A percentile compares a stretch with the other conserved stretches of the same genome.
Evolutionary conservation across 2,329 filamentous ascomycete genomes (phyloP).

Genomic region (Aspergillus intermedius): DNA sequence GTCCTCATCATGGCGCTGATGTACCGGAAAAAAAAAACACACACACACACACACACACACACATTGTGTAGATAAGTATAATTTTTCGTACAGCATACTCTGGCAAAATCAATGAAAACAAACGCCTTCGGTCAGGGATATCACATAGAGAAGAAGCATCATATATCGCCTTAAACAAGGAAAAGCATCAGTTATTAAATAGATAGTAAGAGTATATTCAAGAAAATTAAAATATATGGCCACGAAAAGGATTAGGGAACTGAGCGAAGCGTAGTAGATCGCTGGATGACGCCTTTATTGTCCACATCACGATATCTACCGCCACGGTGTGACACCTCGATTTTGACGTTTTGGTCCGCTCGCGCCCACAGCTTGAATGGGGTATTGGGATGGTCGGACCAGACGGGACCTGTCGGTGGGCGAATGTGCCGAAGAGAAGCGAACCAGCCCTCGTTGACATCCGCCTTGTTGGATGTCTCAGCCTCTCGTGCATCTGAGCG

Average conservation of each 20-base stretch:
- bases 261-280: conserved; percentile 1
- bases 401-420: conserved; percentile 14
- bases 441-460: conserved; percentile 25
- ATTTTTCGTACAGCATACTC: too few species aligned
- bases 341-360: conserved; percentile 25
- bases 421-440: conserved; percentile 19
- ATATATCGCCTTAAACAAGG: neutral
- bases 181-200: neutral
- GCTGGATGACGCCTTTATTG: conserved; percentile 27
- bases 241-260: neutral
- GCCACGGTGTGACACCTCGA: conserved; percentile 23
- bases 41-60: too few species aligned
- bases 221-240: neutral
- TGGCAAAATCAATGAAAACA: neutral
- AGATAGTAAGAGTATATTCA: neutral
- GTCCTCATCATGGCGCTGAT: neutral
- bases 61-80: neutral
- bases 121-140: neutral
- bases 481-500: conserved; percentile 1
- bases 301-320: conserved; percentile 22
- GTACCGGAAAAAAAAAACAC: neutral
- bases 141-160: neutral
- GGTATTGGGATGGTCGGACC: conserved; percentile 31
- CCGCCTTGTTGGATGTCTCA: conserved; percentile 6
- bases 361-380: conserved; percentile 34